Base-by-base conservation (phyloP, 371 early-diverging fungal species). In the Dichotomocladium elegans region DNA sequence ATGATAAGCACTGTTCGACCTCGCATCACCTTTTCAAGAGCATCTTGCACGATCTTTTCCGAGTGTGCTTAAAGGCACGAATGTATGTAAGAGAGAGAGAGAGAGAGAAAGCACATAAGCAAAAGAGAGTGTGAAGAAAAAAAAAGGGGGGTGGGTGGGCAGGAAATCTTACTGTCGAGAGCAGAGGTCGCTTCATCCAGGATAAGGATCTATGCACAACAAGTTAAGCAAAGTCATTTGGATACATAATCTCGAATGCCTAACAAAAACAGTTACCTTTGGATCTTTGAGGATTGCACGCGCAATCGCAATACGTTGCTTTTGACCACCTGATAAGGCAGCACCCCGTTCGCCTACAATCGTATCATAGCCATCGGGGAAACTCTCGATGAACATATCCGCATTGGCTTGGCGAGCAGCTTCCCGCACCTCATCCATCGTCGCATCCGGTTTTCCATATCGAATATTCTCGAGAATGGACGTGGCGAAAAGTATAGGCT, bases 151-250 rank as follows among this genome's bases (percentile, higher is more conserved):
- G n/a, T n/a, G n/a, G n/a, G n/a, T n/a, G n/a, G n/a, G n/a, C 15
- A 59, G 62, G n/a, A n/a, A n/a, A n/a, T n/a, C n/a, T 63, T 67
- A 72, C 74, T 73, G 53, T 77, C 77, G 33, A 77, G 57, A 15
- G 86, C 85, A 24, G 82, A 76, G 2, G 94, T 92, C 4, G 94
- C 88, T 63, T 93, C 92, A 63, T 90, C 91, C 47, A 90, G 61
- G 17, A 91, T 75, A n/a, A 91, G 70, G 51, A 80, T 66, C 73
- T 78, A 58, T 2, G n/a, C n/a, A n/a, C n/a, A n/a, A n/a, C n/a
- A 25, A 15, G 11, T 41, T 37, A 25, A 25, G 33, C 9, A 5
- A 26, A 44, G 22, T 48, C 2, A 7, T 40, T 5, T 24, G 19
- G n/a, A 10, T 25, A 28, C 21, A 26, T 3, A 15, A 17, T 25